Evolutionary conservation across 192 early-diverging fungal genomes (phyloP).

Genomic region (Backusella macrospora): DNA sequence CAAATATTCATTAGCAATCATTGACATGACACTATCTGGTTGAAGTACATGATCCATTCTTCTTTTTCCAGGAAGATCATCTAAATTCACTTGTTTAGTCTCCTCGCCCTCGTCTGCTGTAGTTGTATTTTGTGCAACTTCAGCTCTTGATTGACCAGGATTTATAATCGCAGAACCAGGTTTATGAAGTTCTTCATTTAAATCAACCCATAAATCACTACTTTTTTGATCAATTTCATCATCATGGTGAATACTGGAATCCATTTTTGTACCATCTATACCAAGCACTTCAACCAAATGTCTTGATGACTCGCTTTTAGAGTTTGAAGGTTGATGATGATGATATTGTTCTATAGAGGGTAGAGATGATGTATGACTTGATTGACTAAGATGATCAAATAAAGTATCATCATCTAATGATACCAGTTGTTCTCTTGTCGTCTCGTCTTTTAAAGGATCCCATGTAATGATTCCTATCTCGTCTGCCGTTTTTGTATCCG

Average conservation of each 20-base stretch:
- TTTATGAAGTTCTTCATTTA: constrained; percentile 38
- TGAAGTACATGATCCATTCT: constrained; percentile 56
- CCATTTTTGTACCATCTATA: constrained; percentile 31
- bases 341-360: no score
- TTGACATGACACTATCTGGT: constrained; percentile 51
- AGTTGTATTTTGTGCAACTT: constrained; percentile 26
- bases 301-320: background rate
- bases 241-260: background rate
- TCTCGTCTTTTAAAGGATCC: constrained; percentile 25
- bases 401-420: constrained; percentile 2
- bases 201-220: constrained; percentile 27
- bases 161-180: constrained; percentile 32
- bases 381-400: background rate
- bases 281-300: constrained; percentile 41
- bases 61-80: constrained; percentile 22
- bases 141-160: constrained; percentile 21
- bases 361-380: background rate
- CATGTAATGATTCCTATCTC: constrained; percentile 15
- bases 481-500: background rate
- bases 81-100: background rate
- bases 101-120: constrained; percentile 14
- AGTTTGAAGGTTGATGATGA: background rate
- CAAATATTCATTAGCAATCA: constrained; percentile 58
- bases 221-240: constrained; percentile 9
- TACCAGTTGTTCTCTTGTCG: constrained; percentile 12